Evolutionary conservation across 164 flowering plant genomes (phyloP).

Genomic region (Nymphaea colorata): DNA sequence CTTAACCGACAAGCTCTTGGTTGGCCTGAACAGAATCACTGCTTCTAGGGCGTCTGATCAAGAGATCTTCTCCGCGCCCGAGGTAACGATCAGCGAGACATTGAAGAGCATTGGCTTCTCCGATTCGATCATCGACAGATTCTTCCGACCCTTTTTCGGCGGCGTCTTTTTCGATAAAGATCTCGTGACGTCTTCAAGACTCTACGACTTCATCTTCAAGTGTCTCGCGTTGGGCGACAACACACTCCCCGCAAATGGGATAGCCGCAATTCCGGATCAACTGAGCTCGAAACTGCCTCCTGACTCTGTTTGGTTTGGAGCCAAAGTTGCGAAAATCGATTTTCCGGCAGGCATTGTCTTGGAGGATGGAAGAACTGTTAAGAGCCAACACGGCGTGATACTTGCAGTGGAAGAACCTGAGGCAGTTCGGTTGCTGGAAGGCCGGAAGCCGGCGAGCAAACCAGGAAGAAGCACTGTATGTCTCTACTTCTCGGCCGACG

Average conservation of each 20-base stretch:
- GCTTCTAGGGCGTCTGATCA: slow-evolving; percentile 42
- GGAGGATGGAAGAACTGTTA: slow-evolving; percentile 41
- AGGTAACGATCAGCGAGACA: slow-evolving; percentile 34
- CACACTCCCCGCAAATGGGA: slow-evolving; percentile 73
- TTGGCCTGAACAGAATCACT: slow-evolving; percentile 38
- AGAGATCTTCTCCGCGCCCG: slow-evolving; percentile 40
- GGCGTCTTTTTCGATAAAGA: slow-evolving; percentile 80
- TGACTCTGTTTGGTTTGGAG: slow-evolving; percentile 38
- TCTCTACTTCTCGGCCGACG: slow-evolving; percentile 53
- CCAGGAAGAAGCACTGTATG: slow-evolving; percentile 75
- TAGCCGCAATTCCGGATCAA: slow-evolving; percentile 67
- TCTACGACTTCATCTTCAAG: slow-evolving; percentile 81
- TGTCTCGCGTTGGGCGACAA: slow-evolving; percentile 87
- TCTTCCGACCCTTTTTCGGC: slow-evolving; percentile 86
- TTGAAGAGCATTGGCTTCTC: slow-evolving; percentile 59
- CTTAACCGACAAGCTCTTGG: slow-evolving; percentile 49
- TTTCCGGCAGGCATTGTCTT: slow-evolving; percentile 23
- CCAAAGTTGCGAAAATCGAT: slow-evolving; percentile 39
- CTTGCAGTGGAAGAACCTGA: slow-evolving; percentile 76
- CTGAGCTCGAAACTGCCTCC: slow-evolving; percentile 49
- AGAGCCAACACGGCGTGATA: slow-evolving; percentile 50
- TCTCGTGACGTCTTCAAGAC: slow-evolving; percentile 65
- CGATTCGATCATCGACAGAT: slow-evolving; percentile 46
- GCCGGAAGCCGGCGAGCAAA: slow-evolving; percentile 16
- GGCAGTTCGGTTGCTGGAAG: slow-evolving; percentile 41